A percentile compares a stretch with the other conserved stretches of the same genome.
These are phyloP conservation scores for Scytalidium lignicola DNA, from an alignment of 2,329 filamentous ascomycete species.

Conservation along the genomic window DNA sequence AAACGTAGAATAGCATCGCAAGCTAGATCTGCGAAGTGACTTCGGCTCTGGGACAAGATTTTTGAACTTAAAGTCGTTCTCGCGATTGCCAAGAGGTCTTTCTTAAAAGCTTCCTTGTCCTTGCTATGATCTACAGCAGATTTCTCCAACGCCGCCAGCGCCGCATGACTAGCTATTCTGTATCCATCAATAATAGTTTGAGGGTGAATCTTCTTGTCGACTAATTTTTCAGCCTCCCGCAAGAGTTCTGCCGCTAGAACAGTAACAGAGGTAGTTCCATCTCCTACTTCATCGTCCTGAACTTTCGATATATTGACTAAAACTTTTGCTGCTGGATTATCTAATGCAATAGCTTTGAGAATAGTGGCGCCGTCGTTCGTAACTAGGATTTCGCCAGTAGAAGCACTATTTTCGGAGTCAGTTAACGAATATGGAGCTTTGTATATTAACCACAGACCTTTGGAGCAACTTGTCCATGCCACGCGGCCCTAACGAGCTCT, in stretches of 20 bases:
- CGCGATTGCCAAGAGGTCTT: slow-evolving; percentile 85
- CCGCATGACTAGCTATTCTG: slow-evolving; percentile 90
- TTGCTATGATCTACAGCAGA: slow-evolving; percentile 87
- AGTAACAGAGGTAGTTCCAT: slow-evolving; percentile 96
- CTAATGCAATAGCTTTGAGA: slow-evolving; percentile 94
- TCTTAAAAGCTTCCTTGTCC: slow-evolving; percentile 76
- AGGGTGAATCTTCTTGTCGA: slow-evolving; percentile 97
- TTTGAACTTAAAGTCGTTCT: slow-evolving; percentile 96
- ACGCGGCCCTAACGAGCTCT: slow-evolving; percentile 94
- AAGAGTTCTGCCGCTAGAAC: slow-evolving; percentile 93
- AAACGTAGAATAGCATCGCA: slow-evolving; percentile 88
- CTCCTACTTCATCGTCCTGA: slow-evolving; percentile 96
- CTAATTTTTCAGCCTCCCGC: slow-evolving; percentile 92
- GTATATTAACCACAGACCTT: slow-evolving; percentile 8
- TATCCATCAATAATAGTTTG: slow-evolving; percentile 99
- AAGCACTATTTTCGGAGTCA: slow-evolving; percentile 59
- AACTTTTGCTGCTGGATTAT: slow-evolving; percentile 97
- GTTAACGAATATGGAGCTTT: neutral
- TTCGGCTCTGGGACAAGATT: slow-evolving; percentile 87
- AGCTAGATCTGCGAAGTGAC: slow-evolving; percentile 85
- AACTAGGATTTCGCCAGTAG: slow-evolving; percentile 94
- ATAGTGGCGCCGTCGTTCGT: slow-evolving; percentile 99
- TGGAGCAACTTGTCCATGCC: slow-evolving; percentile 99
- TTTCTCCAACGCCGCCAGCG: slow-evolving; percentile 76
- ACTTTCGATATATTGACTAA: slow-evolving; percentile 99